These are phyloP conservation scores for Stevia rebaudiana DNA, from an alignment of 140 eudicot species.

Conservation along the genomic window DNA sequence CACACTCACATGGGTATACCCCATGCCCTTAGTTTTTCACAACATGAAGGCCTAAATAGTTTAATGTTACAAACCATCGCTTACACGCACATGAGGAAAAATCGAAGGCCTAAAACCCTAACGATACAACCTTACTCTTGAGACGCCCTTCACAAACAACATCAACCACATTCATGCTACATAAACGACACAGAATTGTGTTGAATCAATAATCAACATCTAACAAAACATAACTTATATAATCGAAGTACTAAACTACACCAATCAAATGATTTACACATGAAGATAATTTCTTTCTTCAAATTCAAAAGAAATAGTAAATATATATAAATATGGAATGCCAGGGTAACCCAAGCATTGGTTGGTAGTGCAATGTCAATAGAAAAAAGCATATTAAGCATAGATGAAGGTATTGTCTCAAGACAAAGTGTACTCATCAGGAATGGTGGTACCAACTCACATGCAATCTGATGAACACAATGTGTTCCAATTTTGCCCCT, in stretches of 20 bases:
- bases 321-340: constrained; percentile 11
- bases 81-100: no score
- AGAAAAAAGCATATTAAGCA: constrained; percentile 26
- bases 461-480: constrained; percentile 32
- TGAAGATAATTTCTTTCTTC: background rate
- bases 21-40: no score
- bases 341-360: constrained; percentile 28
- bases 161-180: background rate
- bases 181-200: background rate
- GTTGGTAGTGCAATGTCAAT: constrained; percentile 29
- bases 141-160: no score
- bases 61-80: no score
- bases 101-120: no score
- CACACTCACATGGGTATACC: no score
- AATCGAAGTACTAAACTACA: constrained; percentile 14
- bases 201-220: background rate
- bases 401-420: constrained; percentile 29
- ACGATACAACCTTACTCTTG: no score
- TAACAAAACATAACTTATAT: background rate
- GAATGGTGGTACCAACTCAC: constrained; percentile 36
- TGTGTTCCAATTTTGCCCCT: constrained; percentile 35
- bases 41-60: no score
- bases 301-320: background rate
- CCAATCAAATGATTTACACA: background rate
- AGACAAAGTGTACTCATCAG: constrained; percentile 30